Evolutionary conservation across 495 filamentous ascomycete genomes (phyloP), one percentile per base, ranked within the genome.

Genomic region (Penicillium paradoxum): DNA sequence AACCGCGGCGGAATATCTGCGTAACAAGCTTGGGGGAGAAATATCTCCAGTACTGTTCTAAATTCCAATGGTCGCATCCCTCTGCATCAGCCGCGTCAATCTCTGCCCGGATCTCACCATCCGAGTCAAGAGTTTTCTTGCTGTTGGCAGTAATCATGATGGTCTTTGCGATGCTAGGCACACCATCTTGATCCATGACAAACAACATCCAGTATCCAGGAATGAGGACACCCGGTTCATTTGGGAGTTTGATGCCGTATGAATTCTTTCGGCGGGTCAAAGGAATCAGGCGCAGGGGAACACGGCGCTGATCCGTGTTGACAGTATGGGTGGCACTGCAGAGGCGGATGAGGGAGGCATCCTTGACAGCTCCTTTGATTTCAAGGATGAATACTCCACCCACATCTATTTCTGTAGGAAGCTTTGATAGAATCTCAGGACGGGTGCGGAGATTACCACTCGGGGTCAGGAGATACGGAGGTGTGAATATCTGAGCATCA

Each of bases 171-270:
- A 63, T 25, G 52, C 79, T 83, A 3, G 82, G 82, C n/a, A 74
- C 70, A 7, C 79, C 80, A 2, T 51, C 50, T 5, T 48, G 32
- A 46, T 73, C 49, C 45, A 84, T 59, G 0, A 70, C 79, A 54
- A 84, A 85, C 37, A 85, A 49, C 71, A 79, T 78, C 68, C 76
- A 85, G 41, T 73, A 82, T 9, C 82, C 82, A 1, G 80, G 80
- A 11, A 83, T 46, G 24, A 68, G 50, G 45, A 84, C 63, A 3
- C 82, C 81, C 2, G 77, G 41, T 48, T 83, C 80, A 27, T 50
- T 29, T 24, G 45, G 52, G 3, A 54, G 39, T 7, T 18, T 37
- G 29, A 32, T 32, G 9, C 29, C 29, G 10, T 32, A 32, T 6
- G 29, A 32, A 11, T 32, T 8, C 9, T 32, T 32, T 2, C 29